phyloP scores from a whole-genome alignment of 2,329 filamentous ascomycete genomes.

The Neospermospora avenae region DNA sequence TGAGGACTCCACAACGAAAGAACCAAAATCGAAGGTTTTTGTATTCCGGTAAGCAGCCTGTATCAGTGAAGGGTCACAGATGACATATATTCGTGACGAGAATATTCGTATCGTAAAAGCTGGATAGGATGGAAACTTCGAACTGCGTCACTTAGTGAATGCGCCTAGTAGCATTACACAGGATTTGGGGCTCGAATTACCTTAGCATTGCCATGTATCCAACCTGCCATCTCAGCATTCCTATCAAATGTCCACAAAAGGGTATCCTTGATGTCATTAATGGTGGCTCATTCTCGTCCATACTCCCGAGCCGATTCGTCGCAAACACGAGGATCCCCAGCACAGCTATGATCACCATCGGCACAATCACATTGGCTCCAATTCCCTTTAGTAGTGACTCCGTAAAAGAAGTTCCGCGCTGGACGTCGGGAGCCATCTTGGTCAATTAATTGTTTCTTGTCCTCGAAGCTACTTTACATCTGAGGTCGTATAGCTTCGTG shows the following conservation, averaged over 20 bases:
- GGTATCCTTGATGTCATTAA: slow-evolving; percentile 41
- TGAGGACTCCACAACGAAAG: slow-evolving; percentile 40
- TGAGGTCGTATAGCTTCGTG: slow-evolving; percentile 17
- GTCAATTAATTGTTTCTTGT: background rate
- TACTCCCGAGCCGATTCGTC: slow-evolving; percentile 8
- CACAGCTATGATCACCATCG: slow-evolving; percentile 4
- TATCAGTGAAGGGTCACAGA: slow-evolving; percentile 42
- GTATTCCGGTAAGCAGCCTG: slow-evolving; percentile 40
- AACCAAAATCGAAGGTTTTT: slow-evolving; percentile 43
- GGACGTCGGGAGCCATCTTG: slow-evolving; percentile 12
- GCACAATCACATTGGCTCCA: slow-evolving; percentile 5
- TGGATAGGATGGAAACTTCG: slow-evolving; percentile 25
- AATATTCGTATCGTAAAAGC: slow-evolving; percentile 47
- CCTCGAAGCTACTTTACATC: slow-evolving; percentile 9
- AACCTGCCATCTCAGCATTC: slow-evolving; percentile 38
- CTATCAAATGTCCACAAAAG: slow-evolving; percentile 45
- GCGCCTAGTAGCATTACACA: background rate
- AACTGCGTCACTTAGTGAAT: slow-evolving; percentile 14
- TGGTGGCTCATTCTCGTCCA: slow-evolving; percentile 39
- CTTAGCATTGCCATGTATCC: slow-evolving; percentile 39
- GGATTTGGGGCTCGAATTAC: slow-evolving; percentile 30
- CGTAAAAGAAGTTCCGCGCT: slow-evolving; percentile 1
- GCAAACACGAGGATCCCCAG: slow-evolving; percentile 7
- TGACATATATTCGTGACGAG: slow-evolving; percentile 43
- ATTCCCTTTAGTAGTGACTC: slow-evolving; percentile 4